phyloP scores from a whole-genome alignment of 495 filamentous ascomycete genomes.

The Xylaria grammica region DNA sequence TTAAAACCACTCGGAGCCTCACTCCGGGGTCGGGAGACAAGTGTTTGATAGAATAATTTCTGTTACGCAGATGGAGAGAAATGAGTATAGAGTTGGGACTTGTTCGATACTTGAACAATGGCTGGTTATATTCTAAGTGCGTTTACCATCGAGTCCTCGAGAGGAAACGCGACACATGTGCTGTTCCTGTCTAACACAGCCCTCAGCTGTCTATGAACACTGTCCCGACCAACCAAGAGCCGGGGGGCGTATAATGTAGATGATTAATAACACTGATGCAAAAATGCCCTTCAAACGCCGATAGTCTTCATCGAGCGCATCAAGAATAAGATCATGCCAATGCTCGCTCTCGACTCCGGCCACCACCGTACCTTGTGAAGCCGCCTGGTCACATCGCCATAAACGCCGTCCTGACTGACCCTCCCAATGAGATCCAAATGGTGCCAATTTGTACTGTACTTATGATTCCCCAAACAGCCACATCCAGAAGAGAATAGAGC shows the following conservation, averaged over 20 bases:
- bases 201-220: constrained; percentile 16
- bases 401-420: constrained; percentile 20
- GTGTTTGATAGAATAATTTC: neutral
- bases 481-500: constrained; percentile 10
- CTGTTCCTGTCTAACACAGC: constrained; percentile 12
- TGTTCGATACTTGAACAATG: constrained; percentile 1
- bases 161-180: neutral
- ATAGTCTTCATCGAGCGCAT: constrained; percentile 39
- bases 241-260: constrained; percentile 15
- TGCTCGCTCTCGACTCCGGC: constrained; percentile 40
- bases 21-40: too few species aligned
- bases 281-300: constrained; percentile 28
- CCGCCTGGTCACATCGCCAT: constrained; percentile 12
- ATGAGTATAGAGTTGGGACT: neutral
- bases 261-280: constrained; percentile 25
- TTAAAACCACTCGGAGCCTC: too few species aligned
- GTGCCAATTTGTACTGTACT: constrained; percentile 18
- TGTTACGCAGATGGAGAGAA: neutral
- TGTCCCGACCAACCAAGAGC: neutral
- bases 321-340: constrained; percentile 31
- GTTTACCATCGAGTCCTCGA: constrained; percentile 16
- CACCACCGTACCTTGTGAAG: constrained; percentile 16
- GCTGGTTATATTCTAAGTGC: constrained; percentile 18
- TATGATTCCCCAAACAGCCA: constrained; percentile 10
- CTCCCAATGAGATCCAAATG: constrained; percentile 17